Evolutionary conservation across 768 basidiomycete species (phyloP), one percentile per base, ranked within the genome.

Genomic region (Lactifluus volemus): DNA sequence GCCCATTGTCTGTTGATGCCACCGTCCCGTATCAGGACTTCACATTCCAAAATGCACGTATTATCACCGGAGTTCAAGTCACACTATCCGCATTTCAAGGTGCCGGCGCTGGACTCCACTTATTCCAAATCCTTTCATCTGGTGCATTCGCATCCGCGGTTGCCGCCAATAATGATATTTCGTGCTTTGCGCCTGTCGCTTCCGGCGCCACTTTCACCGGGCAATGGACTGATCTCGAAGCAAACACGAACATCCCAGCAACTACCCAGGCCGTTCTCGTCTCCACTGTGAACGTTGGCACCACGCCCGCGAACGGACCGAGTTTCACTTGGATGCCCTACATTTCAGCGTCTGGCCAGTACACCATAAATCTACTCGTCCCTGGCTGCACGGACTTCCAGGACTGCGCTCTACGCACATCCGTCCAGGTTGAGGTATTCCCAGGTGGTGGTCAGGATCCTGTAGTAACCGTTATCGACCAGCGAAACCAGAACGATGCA

Each of bases 21-120:
- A 79, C 83, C 11, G 73, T 98, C 59, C 79, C 83, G 1, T 98
- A 92, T 70, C 94, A 98, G 72, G 97, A 99, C 72, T 99, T 97
- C 75, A 75, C 97, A 45, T 98, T 98, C 71, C 73, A 78, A 53
- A 70, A 69, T 30, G 70, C 72, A 8, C 70, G 82, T 38, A 74
- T 78, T n/a, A 81, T 98, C 67, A 97, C 94, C 6, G 97, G 97
- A 53, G 83, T 97, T 63, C 87, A 95, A 72, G 77, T 99, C 68
- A 87, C 84, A 57, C 77, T 98, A 19, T 83, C 86, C 8, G 74
- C 78, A 50, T 96, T 88, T 80, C 79, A 76, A 49, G 96, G 94
- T 41, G 73, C 77, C 9, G 82, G 84, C 8, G 82, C 91, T 4
- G 97, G 95, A 47, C 74, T 99, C 38, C 93, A 96, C 70, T 78